Conservation (phyloP, 257 asterid species). For the Marsdenia floribunda region DNA sequence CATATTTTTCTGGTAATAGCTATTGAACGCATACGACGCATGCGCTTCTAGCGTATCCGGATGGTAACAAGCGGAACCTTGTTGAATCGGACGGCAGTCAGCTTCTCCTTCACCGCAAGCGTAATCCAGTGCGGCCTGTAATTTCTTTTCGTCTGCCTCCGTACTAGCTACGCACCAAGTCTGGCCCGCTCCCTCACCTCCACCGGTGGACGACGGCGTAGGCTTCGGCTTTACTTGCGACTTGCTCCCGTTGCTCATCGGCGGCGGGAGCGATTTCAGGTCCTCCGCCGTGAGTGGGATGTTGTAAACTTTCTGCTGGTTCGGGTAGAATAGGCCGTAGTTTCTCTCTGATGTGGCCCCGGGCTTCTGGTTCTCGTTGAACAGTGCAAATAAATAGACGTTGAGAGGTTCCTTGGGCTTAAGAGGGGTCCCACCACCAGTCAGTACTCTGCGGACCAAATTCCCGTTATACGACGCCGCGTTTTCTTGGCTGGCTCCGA, state of each 20-base stretch:
- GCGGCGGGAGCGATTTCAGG: slow-evolving; percentile 6
- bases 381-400: slow-evolving; percentile 71
- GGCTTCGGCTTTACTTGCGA: slow-evolving; percentile 20
- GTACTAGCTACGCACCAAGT: slow-evolving; percentile 90
- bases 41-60: slow-evolving; percentile 65
- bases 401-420: slow-evolving; percentile 58
- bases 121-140: slow-evolving; percentile 55
- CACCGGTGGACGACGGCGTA: slow-evolving; percentile 11
- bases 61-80: slow-evolving; percentile 60
- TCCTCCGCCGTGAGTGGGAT: slow-evolving; percentile 38
- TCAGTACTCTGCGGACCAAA: slow-evolving; percentile 56
- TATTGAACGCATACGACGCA: slow-evolving; percentile 87
- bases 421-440: slow-evolving; percentile 66
- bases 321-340: slow-evolving; percentile 73
- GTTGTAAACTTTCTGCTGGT: slow-evolving; percentile 49
- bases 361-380: slow-evolving; percentile 72
- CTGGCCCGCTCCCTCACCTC: slow-evolving; percentile 32
- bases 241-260: slow-evolving; percentile 29
- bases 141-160: slow-evolving; percentile 31
- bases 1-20: slow-evolving; percentile 68
- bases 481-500: slow-evolving; percentile 43
- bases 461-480: slow-evolving; percentile 87
- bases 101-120: slow-evolving; percentile 87
- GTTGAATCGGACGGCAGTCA: slow-evolving; percentile 78
- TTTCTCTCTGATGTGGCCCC: slow-evolving; percentile 72